Percentiles rank a stretch among this genome's conserved stretches.
phyloP scores from a whole-genome alignment of 2,329 filamentous ascomycete genomes.

The Clonostachys sp. region DNA sequence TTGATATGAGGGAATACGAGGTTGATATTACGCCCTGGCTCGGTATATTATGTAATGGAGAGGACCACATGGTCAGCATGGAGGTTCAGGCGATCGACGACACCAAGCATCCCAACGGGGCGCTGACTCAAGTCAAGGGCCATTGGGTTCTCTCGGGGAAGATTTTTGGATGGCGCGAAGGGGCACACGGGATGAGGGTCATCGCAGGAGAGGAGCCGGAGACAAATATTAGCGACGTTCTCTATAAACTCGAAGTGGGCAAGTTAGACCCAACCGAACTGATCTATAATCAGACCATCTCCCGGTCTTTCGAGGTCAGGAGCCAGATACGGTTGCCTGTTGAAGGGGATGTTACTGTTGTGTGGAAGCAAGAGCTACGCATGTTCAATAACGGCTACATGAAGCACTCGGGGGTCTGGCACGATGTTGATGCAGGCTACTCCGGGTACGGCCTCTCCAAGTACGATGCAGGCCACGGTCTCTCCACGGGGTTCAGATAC shows the following conservation, averaged over 20 bases:
- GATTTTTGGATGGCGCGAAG: conserved; percentile 71
- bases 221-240: conserved; percentile 32
- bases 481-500: conserved; percentile 7
- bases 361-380: conserved; percentile 55
- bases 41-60: conserved; percentile 61
- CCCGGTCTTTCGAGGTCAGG: conserved; percentile 55
- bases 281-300: conserved; percentile 39
- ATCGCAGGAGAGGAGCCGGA: conserved; percentile 44
- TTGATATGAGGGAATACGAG: conserved; percentile 74
- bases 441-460: conserved; percentile 5
- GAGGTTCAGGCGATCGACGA: conserved; percentile 62
- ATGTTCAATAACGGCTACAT: conserved; percentile 49
- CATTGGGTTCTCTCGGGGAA: conserved; percentile 76
- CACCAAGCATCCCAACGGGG: conserved; percentile 31
- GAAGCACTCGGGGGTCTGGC: conserved; percentile 24
- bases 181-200: conserved; percentile 22
- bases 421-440: conserved; percentile 21
- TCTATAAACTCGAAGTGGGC: conserved; percentile 43
- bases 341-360: conserved; percentile 13
- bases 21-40: conserved; percentile 80
- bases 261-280: conserved; percentile 1
- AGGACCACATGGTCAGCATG: conserved; percentile 63
- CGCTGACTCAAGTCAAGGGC: conserved; percentile 31
- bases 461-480: neutral
- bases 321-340: conserved; percentile 40